Evolutionary conservation across 2,329 filamentous ascomycete genomes (phyloP), one percentile per base, ranked within the genome.

Genomic region (Fusarium odoratissimum): DNA sequence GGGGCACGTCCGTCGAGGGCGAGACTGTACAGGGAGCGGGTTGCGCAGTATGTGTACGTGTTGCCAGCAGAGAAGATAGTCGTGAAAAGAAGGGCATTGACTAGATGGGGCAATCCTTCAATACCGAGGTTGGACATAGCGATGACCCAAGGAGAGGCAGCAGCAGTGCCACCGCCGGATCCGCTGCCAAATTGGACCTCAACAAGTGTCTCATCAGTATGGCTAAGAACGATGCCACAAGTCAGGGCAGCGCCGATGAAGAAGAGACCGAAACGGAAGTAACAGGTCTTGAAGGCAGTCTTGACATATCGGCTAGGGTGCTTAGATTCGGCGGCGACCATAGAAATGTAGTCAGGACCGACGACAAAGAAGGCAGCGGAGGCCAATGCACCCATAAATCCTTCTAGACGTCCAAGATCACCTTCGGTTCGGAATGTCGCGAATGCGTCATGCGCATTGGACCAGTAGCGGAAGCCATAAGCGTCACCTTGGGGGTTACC

Each of bases 261-360:
- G 82, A 95, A 94, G 3, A 89, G 83, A 1, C 90, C 90, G 46
- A 95, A 84, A 55, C 92, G 90, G 79, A 92, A 93, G 82, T 94
- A 94, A 12, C 93, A 91, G n/a, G 90, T 89, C 69, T 93, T 93
- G 79, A 89, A 93, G 3, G 92, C 92, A 60, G 87, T 89, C 2
- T 92, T 92, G 78, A 95, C 87, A 25, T 91, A 87, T 33, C 82
- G 83, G 25, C 91, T 88, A 1, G 91, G 91, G 75, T 73, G 70
- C 54, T 75, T 73, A 0, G 69, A 19, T 14, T 75, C 72, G 0
- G 72, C 72, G 12, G 72, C 72, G 1, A 73, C 72, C 72, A 75
- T 73, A 5, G 73, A 74, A n/a, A 75, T 75, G 5, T 75, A 75
- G 38, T 75, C 73, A 5, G 72, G 72, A 4, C 73, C 73, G 14